Conservation (phyloP, 768 basidiomycete genomes). For the Naganishia kalamii region DNA sequence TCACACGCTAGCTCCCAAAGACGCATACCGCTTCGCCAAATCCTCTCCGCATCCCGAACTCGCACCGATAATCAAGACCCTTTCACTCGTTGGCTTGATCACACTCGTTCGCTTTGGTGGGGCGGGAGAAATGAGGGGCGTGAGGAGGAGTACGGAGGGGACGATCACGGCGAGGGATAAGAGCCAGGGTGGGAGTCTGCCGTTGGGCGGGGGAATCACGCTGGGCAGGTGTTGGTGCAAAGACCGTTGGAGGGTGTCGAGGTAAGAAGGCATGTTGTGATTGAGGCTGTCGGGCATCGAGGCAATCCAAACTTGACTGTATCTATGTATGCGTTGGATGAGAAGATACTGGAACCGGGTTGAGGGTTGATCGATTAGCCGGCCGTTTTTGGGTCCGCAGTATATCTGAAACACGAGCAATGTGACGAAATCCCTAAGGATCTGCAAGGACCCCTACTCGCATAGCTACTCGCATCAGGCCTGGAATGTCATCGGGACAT, state of each 20-base stretch:
- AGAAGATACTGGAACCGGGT: background rate
- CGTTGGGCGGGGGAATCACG: background rate
- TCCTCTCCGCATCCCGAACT: constrained; percentile 73
- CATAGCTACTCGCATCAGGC: background rate
- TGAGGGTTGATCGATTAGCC: background rate
- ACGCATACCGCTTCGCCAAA: constrained; percentile 52
- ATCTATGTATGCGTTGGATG: no score
- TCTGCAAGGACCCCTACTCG: background rate
- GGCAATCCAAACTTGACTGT: no score
- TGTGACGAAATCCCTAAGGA: background rate
- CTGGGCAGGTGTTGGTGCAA: background rate
- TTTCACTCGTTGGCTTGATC: constrained; percentile 52
- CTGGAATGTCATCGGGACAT: background rate
- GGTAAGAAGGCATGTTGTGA: background rate
- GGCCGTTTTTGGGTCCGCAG: constrained; percentile 4
- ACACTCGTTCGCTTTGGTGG: background rate
- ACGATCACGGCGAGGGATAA: background rate
- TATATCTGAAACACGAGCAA: constrained; percentile 2
- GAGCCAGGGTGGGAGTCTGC: background rate
- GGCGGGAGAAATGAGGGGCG: background rate
- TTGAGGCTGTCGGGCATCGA: background rate
- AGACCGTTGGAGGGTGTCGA: background rate
- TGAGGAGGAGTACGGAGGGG: background rate
- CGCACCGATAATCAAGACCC: constrained; percentile 74
- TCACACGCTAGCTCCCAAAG: constrained; percentile 61